Conservation (phyloP, 108 stramenopile genomes). For the Pseudonitzschia delicatissima region DNA sequence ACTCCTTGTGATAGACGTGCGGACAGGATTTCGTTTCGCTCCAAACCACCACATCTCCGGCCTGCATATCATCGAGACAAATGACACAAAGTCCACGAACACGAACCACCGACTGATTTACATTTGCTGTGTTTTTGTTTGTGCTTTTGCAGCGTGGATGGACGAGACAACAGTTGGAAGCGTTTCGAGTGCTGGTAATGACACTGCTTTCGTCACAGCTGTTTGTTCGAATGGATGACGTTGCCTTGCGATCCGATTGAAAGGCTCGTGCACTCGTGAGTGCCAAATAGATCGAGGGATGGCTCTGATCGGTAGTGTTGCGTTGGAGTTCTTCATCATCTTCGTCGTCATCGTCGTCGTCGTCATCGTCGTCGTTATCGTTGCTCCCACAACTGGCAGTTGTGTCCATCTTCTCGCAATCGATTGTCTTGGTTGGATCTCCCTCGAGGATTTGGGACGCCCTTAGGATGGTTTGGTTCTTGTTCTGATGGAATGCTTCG, state of each 20-base stretch:
- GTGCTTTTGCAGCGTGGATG: too few relatives aligned
- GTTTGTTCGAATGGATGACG: neutral
- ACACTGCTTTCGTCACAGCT: neutral
- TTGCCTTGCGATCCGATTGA: neutral
- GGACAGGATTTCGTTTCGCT: neutral
- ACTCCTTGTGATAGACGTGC: slow-evolving; percentile 4
- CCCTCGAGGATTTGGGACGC: neutral
- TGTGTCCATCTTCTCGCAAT: neutral
- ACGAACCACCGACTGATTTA: neutral
- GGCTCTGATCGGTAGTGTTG: too few relatives aligned
- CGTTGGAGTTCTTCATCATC: too few relatives aligned
- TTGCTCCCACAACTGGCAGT: too few relatives aligned
- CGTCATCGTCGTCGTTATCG: neutral
- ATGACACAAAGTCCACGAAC: slow-evolving; percentile 3
- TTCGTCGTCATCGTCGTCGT: neutral
- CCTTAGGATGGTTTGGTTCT: neutral
- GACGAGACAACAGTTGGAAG: too few relatives aligned
- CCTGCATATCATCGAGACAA: neutral
- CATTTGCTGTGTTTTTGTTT: neutral
- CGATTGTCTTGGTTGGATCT: neutral
- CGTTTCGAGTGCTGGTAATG: neutral
- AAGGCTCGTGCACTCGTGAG: neutral
- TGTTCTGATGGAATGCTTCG: neutral
- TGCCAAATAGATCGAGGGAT: neutral
- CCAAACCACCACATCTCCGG: slow-evolving; percentile 1